phyloP scores from a whole-genome alignment of 345 rosid genomes.

The Toxicodendron radicans region DNA sequence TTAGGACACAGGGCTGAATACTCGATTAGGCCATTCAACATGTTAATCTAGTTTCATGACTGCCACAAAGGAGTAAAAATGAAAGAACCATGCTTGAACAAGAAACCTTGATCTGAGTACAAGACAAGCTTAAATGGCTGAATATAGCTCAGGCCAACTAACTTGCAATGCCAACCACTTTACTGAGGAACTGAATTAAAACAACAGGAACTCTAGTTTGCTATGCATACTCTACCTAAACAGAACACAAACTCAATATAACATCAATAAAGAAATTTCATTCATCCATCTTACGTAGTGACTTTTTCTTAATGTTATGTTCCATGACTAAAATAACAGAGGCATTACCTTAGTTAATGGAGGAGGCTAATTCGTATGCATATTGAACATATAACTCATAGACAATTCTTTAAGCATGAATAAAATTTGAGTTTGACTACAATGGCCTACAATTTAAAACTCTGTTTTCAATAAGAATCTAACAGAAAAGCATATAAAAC shows the following conservation, averaged over 20 bases:
- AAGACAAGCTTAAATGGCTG: background rate
- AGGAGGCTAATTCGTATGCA: background rate
- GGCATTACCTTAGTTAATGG: background rate
- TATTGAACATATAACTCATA: background rate
- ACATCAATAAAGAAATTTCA: background rate
- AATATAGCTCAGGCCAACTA: background rate
- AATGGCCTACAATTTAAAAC: background rate
- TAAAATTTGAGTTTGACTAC: background rate
- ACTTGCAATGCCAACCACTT: background rate
- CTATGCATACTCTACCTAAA: background rate
- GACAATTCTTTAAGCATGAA: slow-evolving; percentile 1
- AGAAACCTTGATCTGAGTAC: background rate
- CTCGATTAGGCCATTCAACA: background rate
- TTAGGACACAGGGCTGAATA: background rate
- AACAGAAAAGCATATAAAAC: background rate
- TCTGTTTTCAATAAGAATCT: background rate
- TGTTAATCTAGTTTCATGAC: background rate
- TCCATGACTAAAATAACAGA: background rate
- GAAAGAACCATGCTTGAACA: background rate
- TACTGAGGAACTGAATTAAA: background rate
- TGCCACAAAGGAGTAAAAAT: background rate
- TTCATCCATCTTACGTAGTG: background rate
- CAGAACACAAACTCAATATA: background rate
- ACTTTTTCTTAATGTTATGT: background rate
- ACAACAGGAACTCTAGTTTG: background rate